Conservation (phyloP, 768 basidiomycete genomes). For the Mycena vitilis region DNA sequence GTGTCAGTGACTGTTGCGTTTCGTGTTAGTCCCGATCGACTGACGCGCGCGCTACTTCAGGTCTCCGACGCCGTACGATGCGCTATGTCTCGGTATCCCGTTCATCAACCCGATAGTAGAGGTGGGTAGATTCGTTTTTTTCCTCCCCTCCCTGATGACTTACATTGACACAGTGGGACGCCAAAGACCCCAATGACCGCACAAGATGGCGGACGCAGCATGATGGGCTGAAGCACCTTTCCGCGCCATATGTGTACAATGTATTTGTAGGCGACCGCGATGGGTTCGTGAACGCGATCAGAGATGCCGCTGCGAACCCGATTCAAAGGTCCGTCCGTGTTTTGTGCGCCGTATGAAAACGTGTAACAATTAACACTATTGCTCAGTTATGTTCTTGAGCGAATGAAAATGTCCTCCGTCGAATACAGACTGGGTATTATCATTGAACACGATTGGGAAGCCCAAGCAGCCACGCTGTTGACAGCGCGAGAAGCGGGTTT, state of each 20-base stretch:
- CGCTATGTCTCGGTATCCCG: slow-evolving; percentile 51
- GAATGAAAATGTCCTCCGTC: slow-evolving; percentile 20
- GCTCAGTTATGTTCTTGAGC: slow-evolving; percentile 13
- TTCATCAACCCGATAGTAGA: slow-evolving; percentile 50
- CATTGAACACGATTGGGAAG: slow-evolving; percentile 18
- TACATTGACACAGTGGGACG: slow-evolving; percentile 43
- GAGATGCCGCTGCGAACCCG: slow-evolving; percentile 39
- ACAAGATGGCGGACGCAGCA: slow-evolving; percentile 47
- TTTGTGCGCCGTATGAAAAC: too few relatives aligned
- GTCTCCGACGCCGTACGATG: slow-evolving; percentile 45
- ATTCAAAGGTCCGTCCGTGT: too few relatives aligned
- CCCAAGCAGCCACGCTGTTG: slow-evolving; percentile 8
- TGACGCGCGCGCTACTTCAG: slow-evolving; percentile 3
- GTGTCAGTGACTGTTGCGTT: background rate
- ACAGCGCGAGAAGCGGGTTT: background rate
- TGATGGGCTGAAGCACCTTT: slow-evolving; percentile 40
- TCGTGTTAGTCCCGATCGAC: background rate
- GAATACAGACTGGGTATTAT: slow-evolving; percentile 18
- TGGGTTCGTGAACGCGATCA: slow-evolving; percentile 44
- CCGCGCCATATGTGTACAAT: slow-evolving; percentile 50
- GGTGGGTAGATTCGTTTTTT: background rate
- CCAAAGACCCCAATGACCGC: slow-evolving; percentile 41
- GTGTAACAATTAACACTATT: too few relatives aligned
- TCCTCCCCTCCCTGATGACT: background rate
- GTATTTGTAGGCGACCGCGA: slow-evolving; percentile 43